Evolutionary conservation across 1,139 yeast genomes (phyloP).

Genomic region (Kazachstania sp.): DNA sequence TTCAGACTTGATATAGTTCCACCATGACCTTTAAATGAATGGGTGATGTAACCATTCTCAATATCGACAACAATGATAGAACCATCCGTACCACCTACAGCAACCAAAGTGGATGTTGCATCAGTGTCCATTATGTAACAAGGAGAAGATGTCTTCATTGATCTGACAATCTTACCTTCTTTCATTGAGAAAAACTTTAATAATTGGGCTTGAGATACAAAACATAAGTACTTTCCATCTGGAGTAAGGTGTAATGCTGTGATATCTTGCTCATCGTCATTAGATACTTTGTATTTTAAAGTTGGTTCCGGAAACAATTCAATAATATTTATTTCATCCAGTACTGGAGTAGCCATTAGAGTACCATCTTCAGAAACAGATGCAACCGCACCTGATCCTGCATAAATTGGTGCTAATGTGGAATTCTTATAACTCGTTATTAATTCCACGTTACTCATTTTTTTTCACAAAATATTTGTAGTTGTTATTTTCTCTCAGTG

Average conservation of each 20-base stretch:
- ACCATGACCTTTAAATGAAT: slow-evolving; percentile 88
- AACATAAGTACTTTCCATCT: slow-evolving; percentile 60
- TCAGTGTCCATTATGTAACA: slow-evolving; percentile 73
- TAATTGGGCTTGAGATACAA: slow-evolving; percentile 78
- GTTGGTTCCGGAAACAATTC: slow-evolving; percentile 44
- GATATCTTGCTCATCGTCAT: slow-evolving; percentile 71
- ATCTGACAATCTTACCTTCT: slow-evolving; percentile 42
- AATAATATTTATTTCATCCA: slow-evolving; percentile 67
- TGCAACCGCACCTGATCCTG: slow-evolving; percentile 70
- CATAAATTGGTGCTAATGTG: slow-evolving; percentile 66
- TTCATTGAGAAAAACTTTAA: slow-evolving; percentile 48
- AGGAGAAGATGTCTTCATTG: slow-evolving; percentile 62
- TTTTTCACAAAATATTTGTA: too few relatives aligned
- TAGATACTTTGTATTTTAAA: slow-evolving; percentile 56
- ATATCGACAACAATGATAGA: slow-evolving; percentile 87
- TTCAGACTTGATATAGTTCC: slow-evolving; percentile 75
- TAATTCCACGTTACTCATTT: slow-evolving; percentile 23
- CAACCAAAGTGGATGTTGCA: slow-evolving; percentile 72
- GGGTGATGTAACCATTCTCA: slow-evolving; percentile 81
- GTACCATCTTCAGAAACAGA: slow-evolving; percentile 57
- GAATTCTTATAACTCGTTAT: slow-evolving; percentile 37
- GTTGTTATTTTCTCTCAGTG: too few relatives aligned
- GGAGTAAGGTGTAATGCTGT: slow-evolving; percentile 72
- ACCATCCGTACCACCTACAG: slow-evolving; percentile 95
- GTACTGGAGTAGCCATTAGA: slow-evolving; percentile 68